phyloP scores from a whole-genome alignment of 2,329 filamentous ascomycete species.

The Colletotrichum sp. region DNA sequence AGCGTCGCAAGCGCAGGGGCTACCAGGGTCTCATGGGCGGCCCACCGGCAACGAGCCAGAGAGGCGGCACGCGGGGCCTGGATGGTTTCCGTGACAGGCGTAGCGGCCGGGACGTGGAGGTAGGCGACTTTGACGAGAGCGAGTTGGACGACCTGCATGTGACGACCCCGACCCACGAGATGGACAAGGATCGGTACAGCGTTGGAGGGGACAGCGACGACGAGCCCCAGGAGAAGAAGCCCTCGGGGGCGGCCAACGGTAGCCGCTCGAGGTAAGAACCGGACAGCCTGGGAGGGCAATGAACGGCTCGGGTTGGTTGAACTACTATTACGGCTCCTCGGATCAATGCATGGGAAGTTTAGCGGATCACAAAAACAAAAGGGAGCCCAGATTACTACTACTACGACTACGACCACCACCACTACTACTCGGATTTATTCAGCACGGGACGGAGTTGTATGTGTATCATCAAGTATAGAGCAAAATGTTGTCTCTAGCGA shows the following conservation, averaged over 20 bases:
- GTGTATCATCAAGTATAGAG: constrained; percentile 3
- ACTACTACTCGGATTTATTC: neutral
- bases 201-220: constrained; percentile 64
- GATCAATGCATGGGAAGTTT: constrained; percentile 5
- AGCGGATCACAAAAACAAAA: neutral
- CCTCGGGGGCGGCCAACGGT: constrained; percentile 13
- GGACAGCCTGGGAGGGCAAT: neutral
- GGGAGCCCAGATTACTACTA: neutral
- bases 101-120: constrained; percentile 60
- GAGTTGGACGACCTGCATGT: constrained; percentile 67
- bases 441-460: constrained; percentile 12
- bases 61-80: constrained; percentile 35
- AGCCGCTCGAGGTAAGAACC: constrained; percentile 15
- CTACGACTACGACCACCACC: neutral
- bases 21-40: constrained; percentile 57
- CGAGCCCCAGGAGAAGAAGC: constrained; percentile 38
- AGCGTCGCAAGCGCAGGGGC: constrained; percentile 59
- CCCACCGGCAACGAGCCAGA: constrained; percentile 35
- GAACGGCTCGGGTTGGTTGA: neutral
- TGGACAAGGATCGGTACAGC: constrained; percentile 56
- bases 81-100: constrained; percentile 54
- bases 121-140: constrained; percentile 70
- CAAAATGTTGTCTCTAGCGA: neutral
- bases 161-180: constrained; percentile 47
- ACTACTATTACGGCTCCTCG: neutral